Evolutionary conservation across 371 early-diverging fungal genomes (phyloP), one percentile per base, ranked within the genome.

Genomic region (Coemansia sp.): DNA sequence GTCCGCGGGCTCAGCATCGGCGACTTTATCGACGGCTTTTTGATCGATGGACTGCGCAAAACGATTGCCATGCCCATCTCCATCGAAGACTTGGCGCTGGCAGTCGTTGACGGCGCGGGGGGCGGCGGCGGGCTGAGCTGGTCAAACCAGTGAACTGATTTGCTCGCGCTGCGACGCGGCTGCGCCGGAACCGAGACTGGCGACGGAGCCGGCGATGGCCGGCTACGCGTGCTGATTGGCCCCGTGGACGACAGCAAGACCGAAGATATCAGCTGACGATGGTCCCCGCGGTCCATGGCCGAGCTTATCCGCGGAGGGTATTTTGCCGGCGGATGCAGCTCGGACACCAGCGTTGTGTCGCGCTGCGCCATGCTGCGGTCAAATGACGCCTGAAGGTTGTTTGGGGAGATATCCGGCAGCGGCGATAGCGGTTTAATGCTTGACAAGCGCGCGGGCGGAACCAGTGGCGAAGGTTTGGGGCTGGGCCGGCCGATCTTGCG

Each of bases 71-170:
- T 73, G 11, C 61, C 42, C 59, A 57, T 9, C 10, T 73, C 74
- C 39, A 63, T 50, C 0, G 69, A 67, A 13, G 67, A 42, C 38
- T 63, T 68, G 35, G 55, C 36, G n/a, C 53, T 52, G 53, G 14
- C 36, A 7, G 32, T 52, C 35, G 13, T n/a, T 34, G 35, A n/a
- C 16, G 53, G 53, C 14, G 35, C 20, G 8, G 39, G 20, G 10
- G 11, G n/a, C 36, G 53, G 35, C 35, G 53, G 35, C 7, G 36
- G 53, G 2, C 35, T 32, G n/a, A 34, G 53, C 35, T 52, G 53
- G 47, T 73, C 73, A 36, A 69, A 73, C 73, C 73, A 73, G 31
- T 68, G 73, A 2, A 73, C 73, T 0, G 73, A 57, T 58, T 73
- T 73, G 35, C 55, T 26, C 26, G 26, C 43, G 45, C 35, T 47